Base-by-base conservation (phyloP, 2,329 filamentous ascomycete species). In the Ophiocordyceps camponoti-floridani region DNA sequence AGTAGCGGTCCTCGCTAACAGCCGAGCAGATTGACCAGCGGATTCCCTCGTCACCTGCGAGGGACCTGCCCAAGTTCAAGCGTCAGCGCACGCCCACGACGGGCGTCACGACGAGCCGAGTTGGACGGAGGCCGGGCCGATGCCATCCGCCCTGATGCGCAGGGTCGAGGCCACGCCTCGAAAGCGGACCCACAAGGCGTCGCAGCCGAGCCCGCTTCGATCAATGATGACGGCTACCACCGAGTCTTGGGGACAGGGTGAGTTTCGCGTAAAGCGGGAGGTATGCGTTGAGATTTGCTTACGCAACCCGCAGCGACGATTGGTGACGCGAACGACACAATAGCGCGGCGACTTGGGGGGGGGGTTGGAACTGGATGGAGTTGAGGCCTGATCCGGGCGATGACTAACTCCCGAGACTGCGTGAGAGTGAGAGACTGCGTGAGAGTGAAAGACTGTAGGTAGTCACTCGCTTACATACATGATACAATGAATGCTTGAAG, bases 31-130 rank as follows among this genome's bases (percentile, higher is more conserved):
- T 91, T 89, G 84, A 89, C 83, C 80, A 75, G 77, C 79, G 77
- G 77, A 84, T 72, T 73, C 75, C 84, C 84, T 89, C 84, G 84
- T 81, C 66, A 63, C 69, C 63, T 73, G 79, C 85, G 88, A 94
- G 88, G 87, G 82, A 77, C 55, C 71, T 72, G 71, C 73, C 80
- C 82, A 75, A 76, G 73, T 66, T 67, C 60, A 64, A 61, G 56
- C 62, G 62, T 64, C 62, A 54, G 63, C 58, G 61, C 59, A 59
- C 56, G 61, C 58, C 56, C 55, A 52, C 49, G 57, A 57, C 54
- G 63, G 61, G 59, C 60, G 59, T 56, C 55, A 52, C 49, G 57
- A 57, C 54, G 63, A 61, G 59, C 60, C 60, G 52, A 61, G 57
- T 63, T 60, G 59, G 53, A 57, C 55, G 62, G 62, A 63, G 65